Base-by-base conservation (phyloP, 805 yeast genomes). In the Wilhelminamyces savonicus region DNA sequence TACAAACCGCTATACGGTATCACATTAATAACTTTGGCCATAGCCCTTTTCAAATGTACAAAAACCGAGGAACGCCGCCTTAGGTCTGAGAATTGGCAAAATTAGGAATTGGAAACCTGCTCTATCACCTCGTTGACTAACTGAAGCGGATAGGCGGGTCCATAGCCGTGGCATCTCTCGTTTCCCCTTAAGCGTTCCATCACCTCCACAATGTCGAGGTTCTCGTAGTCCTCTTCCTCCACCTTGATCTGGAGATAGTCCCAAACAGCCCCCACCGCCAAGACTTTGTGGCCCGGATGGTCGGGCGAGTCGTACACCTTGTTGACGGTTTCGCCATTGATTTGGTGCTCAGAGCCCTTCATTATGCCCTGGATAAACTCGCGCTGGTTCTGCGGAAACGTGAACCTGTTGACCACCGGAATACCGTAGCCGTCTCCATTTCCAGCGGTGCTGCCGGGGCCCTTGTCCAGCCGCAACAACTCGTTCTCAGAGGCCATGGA, bases 181-280 rank as follows among this genome's bases (percentile, higher is more conserved):
- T 69, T 52, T 2, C 92, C 94, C 46, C 66, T 71, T 31, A 86
- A 61, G 16, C 51, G 53, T 13, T 56, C 50, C 78, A 85, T 76
- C 3, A 84, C 71, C 21, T 52, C 58, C n/a, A 63, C 54, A 24
- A 82, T 59, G 47, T 82, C 82, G 23, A 82, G 45, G 7, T 69
- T 68, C 14, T 54, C 46, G 22, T 60, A 67, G 20, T 74, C 71
- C 20, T 48, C 31, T 24, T 62, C 65, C 32, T 66, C 73, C 15
- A 67, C 56, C 35, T 63, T 61, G 39, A 68, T 56, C 34, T 53
- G 62, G 27, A 86, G 54, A 48, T 80, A 81, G 50, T 85, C 90
- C 95, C 95, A 86, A 2, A 83, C 78, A 2, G 90, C 92, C 13
- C 83, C 76, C 0, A 83, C 62, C 0, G 87, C 84, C 36, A 84